Percentiles rank a stretch among this genome's conserved stretches.
Evolutionary conservation across 768 basidiomycete species (phyloP).

Genomic region (Leccinellum albellum): DNA sequence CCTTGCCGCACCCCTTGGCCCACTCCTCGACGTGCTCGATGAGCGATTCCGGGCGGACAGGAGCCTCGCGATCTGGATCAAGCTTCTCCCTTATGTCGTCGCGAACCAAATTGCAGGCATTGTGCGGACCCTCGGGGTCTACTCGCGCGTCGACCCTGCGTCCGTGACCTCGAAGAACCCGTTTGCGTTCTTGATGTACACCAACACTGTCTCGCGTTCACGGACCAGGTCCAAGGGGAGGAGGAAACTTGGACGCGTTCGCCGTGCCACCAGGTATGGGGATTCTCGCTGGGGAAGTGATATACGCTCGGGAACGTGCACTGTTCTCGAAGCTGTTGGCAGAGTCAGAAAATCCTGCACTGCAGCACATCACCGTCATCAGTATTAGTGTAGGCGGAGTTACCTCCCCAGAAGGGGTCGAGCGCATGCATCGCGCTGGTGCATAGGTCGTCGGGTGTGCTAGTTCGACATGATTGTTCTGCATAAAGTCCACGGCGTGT

Average conservation of each 20-base stretch:
- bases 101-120: slow-evolving; percentile 56
- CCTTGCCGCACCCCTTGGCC: slow-evolving; percentile 40
- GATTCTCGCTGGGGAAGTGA: slow-evolving; percentile 70
- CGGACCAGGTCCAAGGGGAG: slow-evolving; percentile 42
- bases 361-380: slow-evolving; percentile 56
- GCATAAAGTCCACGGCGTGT: slow-evolving; percentile 11
- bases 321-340: slow-evolving; percentile 53
- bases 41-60: slow-evolving; percentile 46
- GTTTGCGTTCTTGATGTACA: slow-evolving; percentile 74
- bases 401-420: slow-evolving; percentile 51
- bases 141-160: slow-evolving; percentile 25
- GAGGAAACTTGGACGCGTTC: slow-evolving; percentile 30
- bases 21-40: slow-evolving; percentile 54
- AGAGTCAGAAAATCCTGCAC: slow-evolving; percentile 34
- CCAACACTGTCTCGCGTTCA: slow-evolving; percentile 67
- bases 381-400: slow-evolving; percentile 91
- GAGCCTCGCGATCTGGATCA: slow-evolving; percentile 66
- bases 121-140: slow-evolving; percentile 42
- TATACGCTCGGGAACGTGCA: slow-evolving; percentile 81
- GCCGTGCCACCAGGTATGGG: slow-evolving; percentile 66
- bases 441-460: slow-evolving; percentile 63
- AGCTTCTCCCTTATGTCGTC: slow-evolving; percentile 73
- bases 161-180: slow-evolving; percentile 35
- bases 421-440: slow-evolving; percentile 72
- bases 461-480: not conserved